Base-by-base conservation (phyloP, 129 eudicot genomes). In the Saussurea involucrata region DNA sequence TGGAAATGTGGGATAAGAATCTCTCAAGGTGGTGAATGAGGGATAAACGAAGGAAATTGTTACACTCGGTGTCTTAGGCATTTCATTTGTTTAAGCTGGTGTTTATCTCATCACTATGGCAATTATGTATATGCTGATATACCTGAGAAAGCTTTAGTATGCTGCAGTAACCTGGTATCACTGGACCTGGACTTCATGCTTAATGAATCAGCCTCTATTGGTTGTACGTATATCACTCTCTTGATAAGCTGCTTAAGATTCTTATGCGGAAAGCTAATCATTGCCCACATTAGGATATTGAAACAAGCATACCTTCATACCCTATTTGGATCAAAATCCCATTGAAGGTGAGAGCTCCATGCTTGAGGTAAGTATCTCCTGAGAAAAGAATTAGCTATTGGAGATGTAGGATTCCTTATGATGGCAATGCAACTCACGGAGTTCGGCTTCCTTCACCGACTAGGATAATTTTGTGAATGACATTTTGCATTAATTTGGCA, bases 191-290 rank as follows among this genome's bases (percentile, higher is more conserved):
- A 46, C 20, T 46, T 46, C 20, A 46, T 46, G 20, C 6, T 46
- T 46, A 46, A 13, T 46, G 58, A 15, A 46, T 3, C 20, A 46
- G 58, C 58, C 20, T 46, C 58, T 46, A 46, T 8, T 67, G 33
- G 64, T 28, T 53, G 31, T 82, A 46, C 87, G 91, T 97, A 68
- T 91, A 91, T 78, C 89, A 86, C 85, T 84, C 96, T 60, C 85
- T 91, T 33, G 61, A 77, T 44, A 89, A 83, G 88, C 80, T 77
- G 66, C 88, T 95, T 31, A 87, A 81, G 87, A 74, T 11, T 57
- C 84, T 91, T 32, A 87, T 89, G 55, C 77, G 86, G 21, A 88
- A 77, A 71, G 87, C 87, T 58, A 84, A 63, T 58, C 31, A 33
- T 24, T 91, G 89, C 82, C 89, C 75, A 63, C 80, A 83, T 68